phyloP scores from a whole-genome alignment of 768 basidiomycete species.

The Kwoniella heveanensis region DNA sequence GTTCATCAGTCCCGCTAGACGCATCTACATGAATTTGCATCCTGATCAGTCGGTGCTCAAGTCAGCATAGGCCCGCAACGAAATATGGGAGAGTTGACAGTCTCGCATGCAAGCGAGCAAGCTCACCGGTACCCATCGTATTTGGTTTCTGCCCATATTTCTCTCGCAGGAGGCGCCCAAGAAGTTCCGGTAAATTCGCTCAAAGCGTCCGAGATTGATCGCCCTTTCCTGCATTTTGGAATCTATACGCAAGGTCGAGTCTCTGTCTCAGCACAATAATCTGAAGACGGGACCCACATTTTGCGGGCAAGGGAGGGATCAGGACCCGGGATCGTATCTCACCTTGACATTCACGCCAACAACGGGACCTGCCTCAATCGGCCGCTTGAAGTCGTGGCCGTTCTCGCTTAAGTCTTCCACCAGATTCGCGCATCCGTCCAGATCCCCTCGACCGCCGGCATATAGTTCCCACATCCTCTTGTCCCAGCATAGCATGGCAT shows the following conservation, averaged over 20 bases:
- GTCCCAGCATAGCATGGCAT: constrained; percentile 77
- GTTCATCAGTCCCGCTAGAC: constrained; percentile 27
- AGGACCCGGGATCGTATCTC: no score
- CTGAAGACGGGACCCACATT: no score
- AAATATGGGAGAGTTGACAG: no score
- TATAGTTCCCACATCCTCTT: constrained; percentile 64
- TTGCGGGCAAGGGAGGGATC: no score
- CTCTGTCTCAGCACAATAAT: no score
- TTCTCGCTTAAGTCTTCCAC: constrained; percentile 38
- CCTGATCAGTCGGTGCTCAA: constrained; percentile 32
- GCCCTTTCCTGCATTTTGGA: constrained; percentile 79
- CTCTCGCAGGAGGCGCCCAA: constrained; percentile 45
- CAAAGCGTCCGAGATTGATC: constrained; percentile 63
- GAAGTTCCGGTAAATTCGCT: constrained; percentile 56
- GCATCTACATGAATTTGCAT: constrained; percentile 81
- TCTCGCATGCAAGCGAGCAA: no score
- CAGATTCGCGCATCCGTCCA: constrained; percentile 63
- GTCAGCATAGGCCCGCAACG: background rate
- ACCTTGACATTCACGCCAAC: constrained; percentile 71
- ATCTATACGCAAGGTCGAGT: no score
- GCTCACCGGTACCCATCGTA: constrained; percentile 81
- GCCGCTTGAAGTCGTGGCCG: constrained; percentile 48
- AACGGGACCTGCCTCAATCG: constrained; percentile 56
- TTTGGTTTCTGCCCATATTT: constrained; percentile 85
- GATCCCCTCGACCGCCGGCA: constrained; percentile 60